Base-by-base conservation (phyloP, 352 stramenopile species). In the Globisporangium recalcitrans region DNA sequence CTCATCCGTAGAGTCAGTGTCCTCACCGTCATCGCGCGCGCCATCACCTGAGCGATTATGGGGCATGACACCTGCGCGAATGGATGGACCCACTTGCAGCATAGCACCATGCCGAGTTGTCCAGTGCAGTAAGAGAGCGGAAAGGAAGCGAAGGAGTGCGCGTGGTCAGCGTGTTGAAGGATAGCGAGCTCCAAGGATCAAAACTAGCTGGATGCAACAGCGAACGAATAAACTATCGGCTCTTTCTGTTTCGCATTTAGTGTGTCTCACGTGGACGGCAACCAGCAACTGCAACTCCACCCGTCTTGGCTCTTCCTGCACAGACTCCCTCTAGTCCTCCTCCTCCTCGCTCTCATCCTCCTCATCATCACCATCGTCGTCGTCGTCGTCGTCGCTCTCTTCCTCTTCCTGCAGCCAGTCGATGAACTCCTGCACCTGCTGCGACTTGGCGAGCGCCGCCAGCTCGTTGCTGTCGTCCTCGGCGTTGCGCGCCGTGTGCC, bases 401-500 rank as follows among this genome's bases (percentile, higher is more conserved):
- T 82, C 74, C 16, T 89, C 79, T 19, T 92, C 83, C 63, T 93
- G 75, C 19, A 98, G 71, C 91, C 93, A 98, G 55, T 97, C 88
- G 57, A 98, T 87, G 73, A 98, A 98, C 68, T 97, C 93, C 64
- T 96, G 79, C 34, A 97, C 82, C 29, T 89, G 81, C 62, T 95
- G 62, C 52, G 82, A 72, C 60, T 70, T 66, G 44, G 92, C 91
- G 24, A 97, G 67, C 58, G 73, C 62, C 27, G 57, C 65, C 62
- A 34, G 65, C 4, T 44, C 60, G 26, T 38, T 72, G 46, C 67
- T 69, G 22, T 75, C 73, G 32, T 69, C 65, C 21, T 79, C 81
- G 34, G 78, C 58, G 13, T 72, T 69, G 14, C 74, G 74, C 52
- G 78, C 72, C 27, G 67, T 75, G 51, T 96, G 82, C 93, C 93